These are phyloP conservation scores for Fennellomyces sp. DNA, from an alignment of 371 early-diverging fungal species.

Conservation along the genomic window DNA sequence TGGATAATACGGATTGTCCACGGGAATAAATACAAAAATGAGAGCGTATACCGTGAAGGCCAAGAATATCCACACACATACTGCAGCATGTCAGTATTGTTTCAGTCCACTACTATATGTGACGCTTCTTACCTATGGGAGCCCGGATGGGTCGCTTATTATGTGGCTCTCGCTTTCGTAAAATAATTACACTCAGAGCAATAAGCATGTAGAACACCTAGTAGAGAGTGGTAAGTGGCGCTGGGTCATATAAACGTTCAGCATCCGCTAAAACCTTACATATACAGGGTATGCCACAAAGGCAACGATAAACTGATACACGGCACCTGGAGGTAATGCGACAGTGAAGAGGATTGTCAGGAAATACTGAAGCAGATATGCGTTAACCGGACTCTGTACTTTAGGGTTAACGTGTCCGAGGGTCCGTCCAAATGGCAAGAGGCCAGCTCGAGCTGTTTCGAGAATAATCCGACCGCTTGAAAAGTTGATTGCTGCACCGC, in stretches of 20 bases:
- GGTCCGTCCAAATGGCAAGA: constrained; percentile 40
- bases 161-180: constrained; percentile 38
- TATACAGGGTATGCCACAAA: constrained; percentile 44
- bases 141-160: constrained; percentile 37
- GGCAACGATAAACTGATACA: constrained; percentile 43
- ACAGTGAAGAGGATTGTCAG: constrained; percentile 36
- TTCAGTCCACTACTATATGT: too few species aligned
- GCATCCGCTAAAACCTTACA: constrained; percentile 16
- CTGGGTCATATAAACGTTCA: not conserved
- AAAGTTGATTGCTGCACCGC: constrained; percentile 35
- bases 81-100: too few species aligned
- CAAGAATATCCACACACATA: constrained; percentile 30
- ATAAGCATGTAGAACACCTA: constrained; percentile 43
- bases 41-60: constrained; percentile 35
- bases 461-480: constrained; percentile 38
- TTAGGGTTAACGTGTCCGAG: constrained; percentile 39
- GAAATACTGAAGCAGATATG: constrained; percentile 36
- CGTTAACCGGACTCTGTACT: constrained; percentile 39
- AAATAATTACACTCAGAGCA: constrained; percentile 30
- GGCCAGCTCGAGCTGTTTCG: constrained; percentile 42
- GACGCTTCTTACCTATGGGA: constrained; percentile 23
- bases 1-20: constrained; percentile 38
- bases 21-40: constrained; percentile 48
- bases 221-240: not conserved
- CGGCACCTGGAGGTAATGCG: constrained; percentile 43